Evolutionary conservation across 169 alveolate species (phyloP), one percentile per base, ranked within the genome.

Genomic region (Cryptosporidium felis): DNA sequence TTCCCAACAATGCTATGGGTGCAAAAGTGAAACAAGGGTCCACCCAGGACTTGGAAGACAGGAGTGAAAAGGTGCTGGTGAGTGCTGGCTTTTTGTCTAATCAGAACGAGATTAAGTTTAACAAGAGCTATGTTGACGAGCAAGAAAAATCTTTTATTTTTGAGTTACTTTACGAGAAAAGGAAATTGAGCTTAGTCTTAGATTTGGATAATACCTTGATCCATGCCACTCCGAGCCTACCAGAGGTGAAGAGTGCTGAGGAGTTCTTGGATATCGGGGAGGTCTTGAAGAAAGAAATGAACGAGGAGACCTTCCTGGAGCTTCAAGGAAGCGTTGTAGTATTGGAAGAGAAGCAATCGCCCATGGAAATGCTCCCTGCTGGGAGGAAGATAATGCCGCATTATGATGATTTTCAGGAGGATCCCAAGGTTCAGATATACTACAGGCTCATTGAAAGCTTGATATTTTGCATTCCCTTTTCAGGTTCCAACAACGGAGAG

Each of bases 191-290:
- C 47, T 80, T 93, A 10, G 96, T 93, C 26, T 80, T 93, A 41
- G 96, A 93, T 49, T 49, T 93, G 26, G 96, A 93, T 60, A 92
- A 93, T 56, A 93, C 96, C 18, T 67, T 93, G 16, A 80, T 93
- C 6, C 96, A 93, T 58, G 94, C 96, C 0, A 82, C 95, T 4
- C 90, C 89, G 18, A 47, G 45, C 41, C 60, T 80, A 49, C 89
- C 85, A 30, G 82, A 80, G n/a, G 44, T 26, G 23, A 42, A 28
- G 10, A 58, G 34, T n/a, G 45, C 38, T 14, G 49, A 28, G 14
- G 41, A 26, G 14, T 28, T 18, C 58, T 3, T 40, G 5, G 49
- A 42, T 5, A 12, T 80, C 34, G 47, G 23, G n/a, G 44, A 32
- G 3, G 53, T 12, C 3, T 12, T 44, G 34, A 21, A 60, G 1